A percentile compares a stretch with the other conserved stretches of the same genome.
phyloP scores from a whole-genome alignment of 805 yeast genomes.

The Sugiyamaella americana region DNA sequence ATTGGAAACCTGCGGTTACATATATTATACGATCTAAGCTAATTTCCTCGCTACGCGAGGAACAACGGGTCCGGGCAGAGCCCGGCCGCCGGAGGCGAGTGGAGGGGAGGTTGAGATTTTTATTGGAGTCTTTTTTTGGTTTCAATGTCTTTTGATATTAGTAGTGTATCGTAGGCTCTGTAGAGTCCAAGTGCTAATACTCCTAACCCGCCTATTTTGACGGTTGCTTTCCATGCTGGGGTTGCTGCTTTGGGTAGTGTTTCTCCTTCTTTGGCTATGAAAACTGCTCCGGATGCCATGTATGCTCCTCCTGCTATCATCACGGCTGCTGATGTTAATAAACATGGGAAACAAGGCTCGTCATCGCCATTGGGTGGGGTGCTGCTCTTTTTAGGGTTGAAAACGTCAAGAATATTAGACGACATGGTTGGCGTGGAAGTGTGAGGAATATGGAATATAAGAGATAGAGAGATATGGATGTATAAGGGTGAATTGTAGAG shows the following conservation, averaged over 20 bases:
- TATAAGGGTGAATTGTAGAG: not conserved
- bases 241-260: constrained; percentile 26
- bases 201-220: constrained; percentile 49
- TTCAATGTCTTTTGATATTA: not conserved
- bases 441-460: too few species aligned
- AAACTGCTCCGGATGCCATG: constrained; percentile 51
- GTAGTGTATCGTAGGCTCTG: constrained; percentile 51
- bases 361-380: constrained; percentile 22
- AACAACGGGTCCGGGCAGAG: not conserved
- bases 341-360: constrained; percentile 62
- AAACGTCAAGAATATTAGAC: constrained; percentile 24
- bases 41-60: too few species aligned
- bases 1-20: not conserved
- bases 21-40: not conserved
- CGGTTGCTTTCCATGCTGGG: constrained; percentile 45
- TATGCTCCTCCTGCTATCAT: constrained; percentile 58
- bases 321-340: constrained; percentile 54
- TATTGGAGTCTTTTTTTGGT: too few species aligned
- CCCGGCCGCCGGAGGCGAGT: not conserved
- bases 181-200: constrained; percentile 52
- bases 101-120: too few species aligned
- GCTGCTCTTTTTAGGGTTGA: constrained; percentile 16
- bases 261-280: constrained; percentile 34
- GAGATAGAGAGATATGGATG: too few species aligned
- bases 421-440: constrained; percentile 1